Evolutionary conservation across 2,329 filamentous ascomycete genomes (phyloP).

Genomic region (Fusarium newnesense): DNA sequence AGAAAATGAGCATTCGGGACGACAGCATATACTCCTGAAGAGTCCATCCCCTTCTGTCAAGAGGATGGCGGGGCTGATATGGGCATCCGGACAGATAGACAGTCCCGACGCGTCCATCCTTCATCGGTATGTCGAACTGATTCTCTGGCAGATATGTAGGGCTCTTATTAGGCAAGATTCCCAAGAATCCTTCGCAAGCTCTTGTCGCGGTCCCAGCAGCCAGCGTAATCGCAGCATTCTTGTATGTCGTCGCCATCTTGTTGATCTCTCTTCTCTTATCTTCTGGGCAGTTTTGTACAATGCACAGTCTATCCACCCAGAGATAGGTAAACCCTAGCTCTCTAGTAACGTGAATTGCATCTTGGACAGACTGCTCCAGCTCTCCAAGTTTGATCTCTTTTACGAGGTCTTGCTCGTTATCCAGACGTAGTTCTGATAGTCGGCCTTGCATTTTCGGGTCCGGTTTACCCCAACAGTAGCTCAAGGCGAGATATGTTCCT

Average conservation of each 20-base stretch:
- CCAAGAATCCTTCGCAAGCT: not conserved
- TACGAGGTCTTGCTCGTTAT: accelerated
- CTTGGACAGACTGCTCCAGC: not conserved
- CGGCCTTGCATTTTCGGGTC: accelerated
- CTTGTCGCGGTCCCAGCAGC: not conserved
- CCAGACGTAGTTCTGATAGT: accelerated
- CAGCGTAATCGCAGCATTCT: not conserved
- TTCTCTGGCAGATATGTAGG: accelerated
- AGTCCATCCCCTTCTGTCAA: not conserved
- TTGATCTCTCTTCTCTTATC: not conserved
- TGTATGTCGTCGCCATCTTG: not conserved
- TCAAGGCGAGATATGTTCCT: not conserved
- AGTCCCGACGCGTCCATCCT: accelerated
- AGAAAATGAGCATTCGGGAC: not conserved
- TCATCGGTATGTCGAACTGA: accelerated
- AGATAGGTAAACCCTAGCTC: not conserved
- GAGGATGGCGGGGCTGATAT: accelerated
- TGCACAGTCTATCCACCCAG: slow-evolving; percentile 6
- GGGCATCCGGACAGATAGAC: not conserved
- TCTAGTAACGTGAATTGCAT: accelerated
- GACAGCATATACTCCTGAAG: slow-evolving; percentile 1
- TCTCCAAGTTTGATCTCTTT: not conserved
- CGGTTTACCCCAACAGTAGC: not conserved
- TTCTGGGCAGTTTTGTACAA: not conserved
- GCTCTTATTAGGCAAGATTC: accelerated